phyloP scores from a whole-genome alignment of 73 alveolate species.

The Effrenium voratum region DNA sequence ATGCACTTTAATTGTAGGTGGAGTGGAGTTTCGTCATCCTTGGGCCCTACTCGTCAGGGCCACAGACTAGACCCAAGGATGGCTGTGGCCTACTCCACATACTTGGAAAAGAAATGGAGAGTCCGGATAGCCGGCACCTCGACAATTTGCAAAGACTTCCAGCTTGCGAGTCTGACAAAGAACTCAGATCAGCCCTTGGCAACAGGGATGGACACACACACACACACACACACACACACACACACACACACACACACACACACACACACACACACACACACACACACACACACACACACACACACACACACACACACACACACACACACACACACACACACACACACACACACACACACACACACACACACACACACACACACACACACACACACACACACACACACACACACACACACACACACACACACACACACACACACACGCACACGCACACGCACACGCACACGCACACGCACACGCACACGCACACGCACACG shows the following conservation, averaged over 20 bases:
- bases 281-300: background rate
- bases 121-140: no score
- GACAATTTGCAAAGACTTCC: no score
- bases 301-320: background rate
- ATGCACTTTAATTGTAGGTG: no score
- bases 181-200: no score
- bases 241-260: background rate
- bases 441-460: background rate
- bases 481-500: constrained; percentile 6
- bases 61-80: no score
- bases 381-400: background rate
- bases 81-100: no score
- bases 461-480: constrained; percentile 21
- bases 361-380: constrained; percentile 1
- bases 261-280: constrained; percentile 4
- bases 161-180: no score
- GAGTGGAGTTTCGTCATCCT: no score
- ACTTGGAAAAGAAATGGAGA: no score
- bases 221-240: no score
- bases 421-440: constrained; percentile 15
- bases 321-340: constrained; percentile 15
- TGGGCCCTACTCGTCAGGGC: no score
- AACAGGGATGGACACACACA: no score
- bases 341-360: constrained; percentile 22
- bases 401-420: constrained; percentile 1